Evolutionary conservation across 176 grass and related monocot species (phyloP).

Genomic region (Zoysia japonica): DNA sequence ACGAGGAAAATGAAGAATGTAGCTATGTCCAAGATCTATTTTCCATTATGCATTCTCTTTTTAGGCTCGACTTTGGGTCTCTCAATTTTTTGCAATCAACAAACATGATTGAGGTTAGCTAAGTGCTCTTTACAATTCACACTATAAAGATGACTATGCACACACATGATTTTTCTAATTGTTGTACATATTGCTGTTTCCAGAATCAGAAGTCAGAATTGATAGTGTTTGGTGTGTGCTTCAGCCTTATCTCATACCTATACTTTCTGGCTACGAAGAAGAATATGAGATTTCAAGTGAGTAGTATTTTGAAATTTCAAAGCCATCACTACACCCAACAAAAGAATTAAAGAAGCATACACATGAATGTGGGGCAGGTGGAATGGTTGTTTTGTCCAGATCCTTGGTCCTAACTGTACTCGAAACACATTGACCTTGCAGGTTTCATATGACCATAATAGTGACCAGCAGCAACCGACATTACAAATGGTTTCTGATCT

Average conservation of each 20-base stretch:
- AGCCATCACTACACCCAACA: neutral
- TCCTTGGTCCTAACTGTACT: neutral
- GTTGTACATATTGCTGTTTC: conserved; percentile 30
- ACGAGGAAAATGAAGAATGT: conserved; percentile 87
- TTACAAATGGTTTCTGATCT: conserved; percentile 72
- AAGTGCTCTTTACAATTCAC: conserved; percentile 19
- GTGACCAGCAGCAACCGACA: conserved; percentile 63
- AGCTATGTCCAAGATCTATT: conserved; percentile 85
- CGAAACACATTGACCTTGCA: conserved; percentile 31
- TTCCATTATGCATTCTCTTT: conserved; percentile 68
- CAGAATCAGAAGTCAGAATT: conserved; percentile 85
- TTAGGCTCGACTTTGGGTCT: conserved; percentile 58
- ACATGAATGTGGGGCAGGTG: neutral
- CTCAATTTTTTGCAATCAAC: conserved; percentile 62
- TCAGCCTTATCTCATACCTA: conserved; percentile 76
- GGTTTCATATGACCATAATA: conserved; percentile 45
- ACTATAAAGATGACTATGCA: conserved; percentile 2
- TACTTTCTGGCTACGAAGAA: conserved; percentile 85
- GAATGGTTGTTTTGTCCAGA: neutral
- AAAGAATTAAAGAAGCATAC: neutral
- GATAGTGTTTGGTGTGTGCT: conserved; percentile 67
- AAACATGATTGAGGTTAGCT: conserved; percentile 74
- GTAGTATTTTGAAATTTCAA: conserved; percentile 31
- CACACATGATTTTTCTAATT: conserved; percentile 44
- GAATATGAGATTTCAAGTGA: conserved; percentile 67